Percentiles rank a stretch among this genome's conserved stretches.
These are phyloP conservation scores for Triadica sebifera DNA, from an alignment of 345 rosid species.

Conservation along the genomic window DNA sequence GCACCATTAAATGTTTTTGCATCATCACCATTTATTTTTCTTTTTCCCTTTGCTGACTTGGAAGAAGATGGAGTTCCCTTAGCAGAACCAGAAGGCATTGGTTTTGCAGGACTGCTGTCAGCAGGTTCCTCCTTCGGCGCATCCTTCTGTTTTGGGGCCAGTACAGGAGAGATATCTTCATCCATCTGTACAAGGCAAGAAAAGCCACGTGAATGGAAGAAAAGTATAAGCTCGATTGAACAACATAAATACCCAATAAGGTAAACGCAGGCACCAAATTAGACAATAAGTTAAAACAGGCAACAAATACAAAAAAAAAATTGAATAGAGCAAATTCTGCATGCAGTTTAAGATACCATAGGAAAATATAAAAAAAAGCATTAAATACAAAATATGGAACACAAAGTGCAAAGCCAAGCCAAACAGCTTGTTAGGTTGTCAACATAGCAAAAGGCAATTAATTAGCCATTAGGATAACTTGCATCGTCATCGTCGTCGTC, in stretches of 20 bases:
- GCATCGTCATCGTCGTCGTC: constrained; percentile 71
- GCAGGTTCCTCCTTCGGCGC: constrained; percentile 68
- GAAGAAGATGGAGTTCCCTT: constrained; percentile 67
- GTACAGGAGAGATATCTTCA: constrained; percentile 58
- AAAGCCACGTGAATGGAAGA: not conserved
- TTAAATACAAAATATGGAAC: not conserved
- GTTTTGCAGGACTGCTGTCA: constrained; percentile 67
- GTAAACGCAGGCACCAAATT: not conserved
- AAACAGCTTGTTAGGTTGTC: not conserved
- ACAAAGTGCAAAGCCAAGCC: not conserved
- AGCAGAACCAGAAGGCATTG: constrained; percentile 53
- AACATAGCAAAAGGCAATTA: not conserved
- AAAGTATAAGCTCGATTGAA: not conserved
- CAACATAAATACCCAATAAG: not conserved
- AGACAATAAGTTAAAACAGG: not conserved
- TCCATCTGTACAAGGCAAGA: constrained; percentile 44
- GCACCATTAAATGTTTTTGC: constrained; percentile 57
- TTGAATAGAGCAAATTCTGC: not conserved
- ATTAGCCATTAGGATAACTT: constrained; percentile 33
- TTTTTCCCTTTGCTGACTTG: constrained; percentile 76
- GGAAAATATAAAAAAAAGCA: not conserved
- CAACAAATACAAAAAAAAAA: not conserved
- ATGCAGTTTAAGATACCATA: not conserved
- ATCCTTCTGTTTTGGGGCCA: constrained; percentile 68
- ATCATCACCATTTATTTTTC: constrained; percentile 69